Percentiles rank a stretch among this genome's conserved stretches.
These are phyloP conservation scores for Dryas drummondii DNA, from an alignment of 306 rosid species.

Conservation along the genomic window DNA sequence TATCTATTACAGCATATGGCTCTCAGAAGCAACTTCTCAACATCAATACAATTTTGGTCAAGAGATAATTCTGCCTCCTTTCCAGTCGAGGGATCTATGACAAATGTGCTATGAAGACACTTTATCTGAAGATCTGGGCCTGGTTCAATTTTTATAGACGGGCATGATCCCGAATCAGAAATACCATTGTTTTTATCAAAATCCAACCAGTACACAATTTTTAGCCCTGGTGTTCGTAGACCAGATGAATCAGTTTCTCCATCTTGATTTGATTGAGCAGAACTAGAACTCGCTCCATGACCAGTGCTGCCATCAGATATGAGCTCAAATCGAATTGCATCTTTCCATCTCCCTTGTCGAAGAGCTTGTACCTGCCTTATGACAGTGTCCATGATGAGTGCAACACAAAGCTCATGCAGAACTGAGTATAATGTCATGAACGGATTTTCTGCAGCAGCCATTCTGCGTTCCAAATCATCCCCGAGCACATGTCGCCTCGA, in stretches of 20 bases:
- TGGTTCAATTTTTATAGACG: slow-evolving; percentile 86
- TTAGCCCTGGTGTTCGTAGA: slow-evolving; percentile 83
- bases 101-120: slow-evolving; percentile 81
- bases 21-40: slow-evolving; percentile 81
- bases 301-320: slow-evolving; percentile 63
- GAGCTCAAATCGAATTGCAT: slow-evolving; percentile 89
- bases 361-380: slow-evolving; percentile 86
- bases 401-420: slow-evolving; percentile 88
- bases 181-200: slow-evolving; percentile 65
- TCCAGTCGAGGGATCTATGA: slow-evolving; percentile 82
- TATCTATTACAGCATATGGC: slow-evolving; percentile 90
- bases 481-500: slow-evolving; percentile 67
- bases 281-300: slow-evolving; percentile 62
- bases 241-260: slow-evolving; percentile 80
- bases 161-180: slow-evolving; percentile 67
- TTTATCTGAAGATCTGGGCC: slow-evolving; percentile 84
- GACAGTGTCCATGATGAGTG: slow-evolving; percentile 91
- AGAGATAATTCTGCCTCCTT: slow-evolving; percentile 82
- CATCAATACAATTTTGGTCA: slow-evolving; percentile 91
- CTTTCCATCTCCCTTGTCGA: slow-evolving; percentile 96
- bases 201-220: slow-evolving; percentile 90
- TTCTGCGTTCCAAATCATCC: slow-evolving; percentile 94
- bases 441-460: slow-evolving; percentile 91
- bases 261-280: slow-evolving; percentile 68
- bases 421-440: slow-evolving; percentile 70